These are phyloP conservation scores for Emiliania huxleyi DNA, from an alignment of 78 protist genomes.

Conservation along the genomic window DNA sequence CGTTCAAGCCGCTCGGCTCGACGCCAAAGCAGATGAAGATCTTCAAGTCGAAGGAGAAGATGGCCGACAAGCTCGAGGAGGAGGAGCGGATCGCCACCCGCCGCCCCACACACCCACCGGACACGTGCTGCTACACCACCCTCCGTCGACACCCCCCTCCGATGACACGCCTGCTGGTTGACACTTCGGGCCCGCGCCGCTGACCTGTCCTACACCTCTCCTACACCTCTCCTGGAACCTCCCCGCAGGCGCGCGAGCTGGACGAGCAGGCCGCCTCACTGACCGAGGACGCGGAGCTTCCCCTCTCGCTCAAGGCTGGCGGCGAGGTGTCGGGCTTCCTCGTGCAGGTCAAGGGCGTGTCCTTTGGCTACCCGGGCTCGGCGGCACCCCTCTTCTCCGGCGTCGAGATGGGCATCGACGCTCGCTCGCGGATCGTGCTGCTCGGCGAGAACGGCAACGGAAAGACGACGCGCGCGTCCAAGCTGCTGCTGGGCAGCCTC, in stretches of 20 bases:
- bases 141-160: no score
- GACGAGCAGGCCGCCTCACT: background rate
- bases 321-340: background rate
- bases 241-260: no score
- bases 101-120: no score
- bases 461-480: slow-evolving; percentile 51
- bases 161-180: no score
- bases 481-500: no score
- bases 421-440: slow-evolving; percentile 7
- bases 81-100: background rate
- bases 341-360: background rate
- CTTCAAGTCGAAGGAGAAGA: background rate
- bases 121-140: no score
- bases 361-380: background rate
- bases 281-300: background rate
- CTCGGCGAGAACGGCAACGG: slow-evolving; percentile 42
- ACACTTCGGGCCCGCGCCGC: no score
- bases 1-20: background rate
- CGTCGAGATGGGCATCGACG: slow-evolving; percentile 15
- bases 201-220: no score
- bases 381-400: background rate
- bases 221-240: no score
- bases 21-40: background rate
- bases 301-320: background rate
- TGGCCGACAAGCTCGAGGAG: background rate